Evolutionary conservation across 1,284 basidiomycete genomes (phyloP), one percentile per base, ranked within the genome.

Genomic region (Apiotrichum montevideense): DNA sequence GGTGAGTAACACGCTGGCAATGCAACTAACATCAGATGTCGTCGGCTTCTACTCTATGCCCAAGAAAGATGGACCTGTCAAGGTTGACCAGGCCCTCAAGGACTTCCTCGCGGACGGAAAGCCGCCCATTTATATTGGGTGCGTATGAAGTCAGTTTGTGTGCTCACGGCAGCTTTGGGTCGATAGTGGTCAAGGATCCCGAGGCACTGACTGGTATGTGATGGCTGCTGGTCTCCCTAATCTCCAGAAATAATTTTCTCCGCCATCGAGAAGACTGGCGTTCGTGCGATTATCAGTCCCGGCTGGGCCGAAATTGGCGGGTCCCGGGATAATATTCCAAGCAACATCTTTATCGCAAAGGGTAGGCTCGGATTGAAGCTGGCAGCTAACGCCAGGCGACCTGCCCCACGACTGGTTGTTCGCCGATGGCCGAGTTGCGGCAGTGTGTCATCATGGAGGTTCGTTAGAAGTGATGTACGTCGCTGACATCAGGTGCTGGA

Each of bases 371-470:
- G 1, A 29, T 4, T 34, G 8, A 1, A 10, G 3, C 6, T 29
- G 29, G 37, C 8, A 39, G 15, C 46, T 39, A n/a, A 53, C n/a
- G 8, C 15, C 51, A 68, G 83, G 80, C 10, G 82, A 82, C 57
- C 79, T 87, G 1, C 84, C 85, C 0, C 85, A 87, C 67, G 85
- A 87, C 69, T 87, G 85, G 85, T 76, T 87, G 3, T 87, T 87
- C 63, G 80, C 81, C 9, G 66, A 73, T 0, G 67, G 66, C 37
- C 73, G 83, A 9, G 84, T 86, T 0, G 73, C 81, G 15, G 84
- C 84, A 0, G 84, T 86, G 0, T 83, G 84, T n/a, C 85, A 87
- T 66, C 85, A 87, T 64, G 85, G 85, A 4, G 85, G 74, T 69
- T 10, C 8, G 8, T 8, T 14, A 3, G 7, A 15, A 2, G 34